Base-by-base conservation (phyloP, 2,329 filamentous ascomycete genomes). In the Fusarium abutilonis region DNA sequence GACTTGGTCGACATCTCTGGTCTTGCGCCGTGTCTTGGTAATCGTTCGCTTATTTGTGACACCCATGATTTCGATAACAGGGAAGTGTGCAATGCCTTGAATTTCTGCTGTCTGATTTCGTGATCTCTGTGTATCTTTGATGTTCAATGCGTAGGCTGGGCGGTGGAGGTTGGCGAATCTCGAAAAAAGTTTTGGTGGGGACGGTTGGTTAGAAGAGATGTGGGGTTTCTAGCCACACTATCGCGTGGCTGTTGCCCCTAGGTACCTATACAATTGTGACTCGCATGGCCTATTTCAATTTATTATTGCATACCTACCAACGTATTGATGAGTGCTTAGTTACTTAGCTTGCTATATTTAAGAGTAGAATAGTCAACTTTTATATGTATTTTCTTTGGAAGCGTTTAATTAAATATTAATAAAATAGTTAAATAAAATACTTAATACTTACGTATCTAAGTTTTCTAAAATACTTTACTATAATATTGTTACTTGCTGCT, bases 1-100 rank as follows among this genome's bases (percentile, higher is more conserved):
- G 76, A 98, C 87, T 79, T 98, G 93, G 77, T 99, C 95, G 72
- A 97, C 83, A 77, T 96, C 94, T 77, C 95, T 95, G 72, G 84
- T 87, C 72, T 87, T 86, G 63, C 89, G 84, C 76, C 91, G 86
- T 4, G 89, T 93, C 78, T 93, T 93, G 53, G 86, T 87, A 63
- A 87, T 82, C n/a, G 86, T 88, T 41, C 82, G 80, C 73, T 88
- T 88, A 66, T 85, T 86, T 28, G 83, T 79, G 60, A 90, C 84
- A 41, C 89, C 90, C 90, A 93, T 93, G 11, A 11, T 67, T 41
- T 21, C 31, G 31, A 23, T 39, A 6, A 9, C 10, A 29, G 17
- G 6, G 14, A 32, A 10, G 15, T 17, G 13, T 19, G 14, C 7
- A 40, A 10, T 7, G 23, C 11, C 23, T 28, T 14, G 43, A 9